Base-by-base conservation (phyloP, 305 asterid genomes). In the Salvia sclarea region DNA sequence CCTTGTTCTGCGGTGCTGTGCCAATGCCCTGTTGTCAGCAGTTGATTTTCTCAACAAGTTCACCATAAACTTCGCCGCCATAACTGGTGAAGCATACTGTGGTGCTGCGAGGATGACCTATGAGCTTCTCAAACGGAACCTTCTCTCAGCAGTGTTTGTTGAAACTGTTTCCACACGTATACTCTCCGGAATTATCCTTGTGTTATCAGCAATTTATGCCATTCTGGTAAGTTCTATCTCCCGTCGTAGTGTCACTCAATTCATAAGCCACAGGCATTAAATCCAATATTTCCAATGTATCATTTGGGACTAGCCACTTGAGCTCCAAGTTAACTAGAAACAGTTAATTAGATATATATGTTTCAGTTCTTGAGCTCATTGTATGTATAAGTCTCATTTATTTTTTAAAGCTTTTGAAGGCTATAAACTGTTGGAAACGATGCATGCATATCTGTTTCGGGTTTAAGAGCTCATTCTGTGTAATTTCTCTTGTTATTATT, bases 11-110 rank as follows among this genome's bases (percentile, higher is more conserved):
- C 88, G 95, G 41, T 93, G 90, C 79, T 87, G 93, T 30, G 97
- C 83, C 47, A 85, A 81, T 75, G 60, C 85, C 76, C 74, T 93
- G 28, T 76, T 93, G 74, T 69, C 90, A 12, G 88, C 95, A 8
- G 69, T 93, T 30, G 95, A 93, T 67, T 93, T 93, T 82, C 83
- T 93, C 58, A 93, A 93, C 82, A 93, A 93, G 79, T 93, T 93
- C 78, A 90, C 97, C 14, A 80, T 88, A 44, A 85, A 81, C 76
- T 91, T 91, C 74, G 91, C 90, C 0, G 97, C 97, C 68, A 85
- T 93, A 71, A 93, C 98, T 6, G 98, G 98, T 14, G 97, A 93
- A 82, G 84, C 96, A 33, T 93, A 93, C 80, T 90, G 97, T 83
- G 79, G 80, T 40, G 86, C 96, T 68, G 89, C 98, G 31, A 85